A percentile compares a stretch with the other conserved stretches of the same genome.
Evolutionary conservation across 169 alveolate species (phyloP).

Genomic region (Theileria parva): DNA sequence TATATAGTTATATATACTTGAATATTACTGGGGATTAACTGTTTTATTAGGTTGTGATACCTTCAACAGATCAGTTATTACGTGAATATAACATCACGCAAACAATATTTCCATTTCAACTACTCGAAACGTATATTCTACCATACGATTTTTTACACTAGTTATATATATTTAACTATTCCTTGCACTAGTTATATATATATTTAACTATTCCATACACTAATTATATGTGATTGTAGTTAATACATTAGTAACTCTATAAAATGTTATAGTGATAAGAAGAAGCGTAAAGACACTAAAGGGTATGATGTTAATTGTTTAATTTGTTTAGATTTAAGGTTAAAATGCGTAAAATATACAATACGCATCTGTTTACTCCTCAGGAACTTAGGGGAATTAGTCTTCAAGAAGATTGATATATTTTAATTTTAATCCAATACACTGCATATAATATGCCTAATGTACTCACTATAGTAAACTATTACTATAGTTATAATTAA

Average conservation of each 20-base stretch:
- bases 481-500: too few species aligned
- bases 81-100: slow-evolving; percentile 53
- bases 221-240: too few species aligned
- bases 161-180: too few species aligned
- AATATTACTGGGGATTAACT: neutral
- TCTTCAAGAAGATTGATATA: neutral
- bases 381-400: slow-evolving; percentile 68
- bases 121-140: slow-evolving; percentile 1
- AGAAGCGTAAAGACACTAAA: slow-evolving; percentile 14
- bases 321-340: slow-evolving; percentile 29
- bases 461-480: neutral
- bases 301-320: slow-evolving; percentile 19
- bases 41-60: slow-evolving; percentile 24
- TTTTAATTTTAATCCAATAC: neutral
- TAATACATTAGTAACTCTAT: neutral
- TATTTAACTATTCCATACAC: too few species aligned
- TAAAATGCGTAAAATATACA: slow-evolving; percentile 74
- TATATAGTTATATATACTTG: too few species aligned
- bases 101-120: slow-evolving; percentile 10
- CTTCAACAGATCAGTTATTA: slow-evolving; percentile 60
- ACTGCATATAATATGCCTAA: neutral
- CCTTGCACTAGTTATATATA: too few species aligned
- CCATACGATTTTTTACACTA: too few species aligned
- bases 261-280: slow-evolving; percentile 8
- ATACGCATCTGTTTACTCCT: slow-evolving; percentile 79